Evolutionary conservation across 2,329 filamentous ascomycete species (phyloP).

Genomic region (Elsinoe fawcettii): DNA sequence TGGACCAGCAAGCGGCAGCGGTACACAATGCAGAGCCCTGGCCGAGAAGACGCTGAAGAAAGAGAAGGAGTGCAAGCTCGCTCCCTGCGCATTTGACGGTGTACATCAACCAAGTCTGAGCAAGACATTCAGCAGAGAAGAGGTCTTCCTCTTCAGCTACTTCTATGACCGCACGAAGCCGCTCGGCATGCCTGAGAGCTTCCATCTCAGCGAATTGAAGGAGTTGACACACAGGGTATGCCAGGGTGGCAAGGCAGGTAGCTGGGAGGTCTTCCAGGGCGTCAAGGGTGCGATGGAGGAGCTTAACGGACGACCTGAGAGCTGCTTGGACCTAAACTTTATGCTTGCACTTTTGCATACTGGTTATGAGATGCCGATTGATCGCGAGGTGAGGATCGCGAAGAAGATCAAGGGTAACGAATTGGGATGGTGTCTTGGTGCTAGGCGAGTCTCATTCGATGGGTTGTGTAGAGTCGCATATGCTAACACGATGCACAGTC

Average conservation of each 20-base stretch:
- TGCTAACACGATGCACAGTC: constrained; percentile 48
- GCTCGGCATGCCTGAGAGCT: constrained; percentile 96
- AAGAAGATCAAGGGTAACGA: constrained; percentile 99
- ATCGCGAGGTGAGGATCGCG: constrained; percentile 91
- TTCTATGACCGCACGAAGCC: constrained; percentile 93
- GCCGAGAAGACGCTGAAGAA: constrained; percentile 89
- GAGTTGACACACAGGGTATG: constrained; percentile 81
- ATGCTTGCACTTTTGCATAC: constrained; percentile 90
- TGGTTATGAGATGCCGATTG: constrained; percentile 95
- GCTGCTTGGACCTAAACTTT: constrained; percentile 92
- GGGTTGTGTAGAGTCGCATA: constrained; percentile 1
- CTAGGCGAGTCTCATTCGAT: constrained; percentile 57
- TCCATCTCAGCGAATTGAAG: constrained; percentile 83
- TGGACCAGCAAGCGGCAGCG: constrained; percentile 66
- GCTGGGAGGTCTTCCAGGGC: constrained; percentile 73
- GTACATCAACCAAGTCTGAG: constrained; percentile 86
- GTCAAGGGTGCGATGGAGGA: constrained; percentile 73
- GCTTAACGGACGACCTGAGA: constrained; percentile 74
- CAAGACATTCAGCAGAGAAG: constrained; percentile 86
- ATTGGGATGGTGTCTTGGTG: constrained; percentile 94
- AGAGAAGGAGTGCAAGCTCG: constrained; percentile 68
- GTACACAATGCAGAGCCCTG: constrained; percentile 81
- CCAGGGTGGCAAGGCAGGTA: constrained; percentile 67
- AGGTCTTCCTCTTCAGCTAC: constrained; percentile 95
- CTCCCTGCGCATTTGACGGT: constrained; percentile 97